phyloP scores from a whole-genome alignment of 2,329 filamentous ascomycete genomes.

The Setomelanomma holmii region DNA sequence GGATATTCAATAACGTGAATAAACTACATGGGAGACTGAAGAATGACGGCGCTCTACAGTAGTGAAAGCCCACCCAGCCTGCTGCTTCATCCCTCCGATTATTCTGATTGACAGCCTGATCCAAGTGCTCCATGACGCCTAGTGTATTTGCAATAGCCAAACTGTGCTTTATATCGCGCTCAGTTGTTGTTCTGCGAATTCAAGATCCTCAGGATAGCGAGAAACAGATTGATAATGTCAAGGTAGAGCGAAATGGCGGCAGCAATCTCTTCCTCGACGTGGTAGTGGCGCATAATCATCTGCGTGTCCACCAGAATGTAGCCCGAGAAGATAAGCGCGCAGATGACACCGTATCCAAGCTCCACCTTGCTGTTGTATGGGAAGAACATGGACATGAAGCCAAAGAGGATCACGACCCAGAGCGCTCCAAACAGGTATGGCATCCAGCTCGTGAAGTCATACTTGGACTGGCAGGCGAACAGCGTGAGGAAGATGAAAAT shows the following conservation, averaged over 20 bases:
- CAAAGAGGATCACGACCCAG: slow-evolving; percentile 90
- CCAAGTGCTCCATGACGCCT: not conserved
- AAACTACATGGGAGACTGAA: not conserved
- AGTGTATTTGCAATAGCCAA: not conserved
- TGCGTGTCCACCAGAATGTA: slow-evolving; percentile 98
- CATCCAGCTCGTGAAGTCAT: slow-evolving; percentile 97
- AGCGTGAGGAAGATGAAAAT: slow-evolving; percentile 71
- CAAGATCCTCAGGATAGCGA: slow-evolving; percentile 92
- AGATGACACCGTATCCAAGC: slow-evolving; percentile 81
- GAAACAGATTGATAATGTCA: slow-evolving; percentile 95
- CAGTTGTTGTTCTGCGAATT: slow-evolving; percentile 97
- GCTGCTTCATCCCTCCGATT: too few species aligned
- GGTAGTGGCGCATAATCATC: slow-evolving; percentile 92
- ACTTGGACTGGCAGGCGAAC: slow-evolving; percentile 97
- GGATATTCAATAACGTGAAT: not conserved
- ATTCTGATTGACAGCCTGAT: too few species aligned
- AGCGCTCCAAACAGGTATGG: slow-evolving; percentile 91
- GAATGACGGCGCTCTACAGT: too few species aligned
- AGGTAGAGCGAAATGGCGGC: slow-evolving; percentile 94
- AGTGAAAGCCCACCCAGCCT: too few species aligned
- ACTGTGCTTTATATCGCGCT: not conserved
- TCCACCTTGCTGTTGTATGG: slow-evolving; percentile 82
- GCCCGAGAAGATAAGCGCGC: slow-evolving; percentile 86
- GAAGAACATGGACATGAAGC: slow-evolving; percentile 91
- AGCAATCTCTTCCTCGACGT: slow-evolving; percentile 97